phyloP scores from a whole-genome alignment of 31 red algal genomes.

The Asparagopsis taxiformis region DNA sequence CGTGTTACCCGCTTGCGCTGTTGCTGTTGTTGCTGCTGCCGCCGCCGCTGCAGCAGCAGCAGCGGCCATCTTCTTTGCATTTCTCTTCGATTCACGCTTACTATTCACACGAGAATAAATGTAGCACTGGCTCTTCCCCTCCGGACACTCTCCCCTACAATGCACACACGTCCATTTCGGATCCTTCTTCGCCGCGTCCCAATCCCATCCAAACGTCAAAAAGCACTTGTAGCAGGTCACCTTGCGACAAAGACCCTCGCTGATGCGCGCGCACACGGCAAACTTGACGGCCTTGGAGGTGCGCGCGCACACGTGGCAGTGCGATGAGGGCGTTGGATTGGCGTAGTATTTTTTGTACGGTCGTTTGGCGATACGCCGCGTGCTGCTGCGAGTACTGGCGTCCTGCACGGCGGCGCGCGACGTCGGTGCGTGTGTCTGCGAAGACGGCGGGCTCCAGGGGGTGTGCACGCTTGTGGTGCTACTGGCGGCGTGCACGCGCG shows the following conservation, averaged over 20 bases:
- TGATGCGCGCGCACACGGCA: constrained; percentile 45
- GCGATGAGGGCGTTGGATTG: constrained; percentile 50
- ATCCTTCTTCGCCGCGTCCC: constrained; percentile 16
- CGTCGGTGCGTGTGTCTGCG: too few species aligned
- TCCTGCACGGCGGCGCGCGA: too few species aligned
- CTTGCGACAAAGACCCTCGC: constrained; percentile 67
- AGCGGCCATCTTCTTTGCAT: not conserved
- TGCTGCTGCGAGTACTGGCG: too few species aligned
- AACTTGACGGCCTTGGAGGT: constrained; percentile 59
- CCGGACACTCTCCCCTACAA: constrained; percentile 48
- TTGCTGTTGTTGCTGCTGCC: not conserved
- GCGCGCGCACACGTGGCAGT: constrained; percentile 62
- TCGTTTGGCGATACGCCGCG: too few species aligned
- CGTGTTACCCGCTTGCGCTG: not conserved
- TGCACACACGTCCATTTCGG: constrained; percentile 60
- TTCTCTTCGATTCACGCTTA: constrained; percentile 7
- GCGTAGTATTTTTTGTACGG: constrained; percentile 67
- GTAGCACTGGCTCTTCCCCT: constrained; percentile 59
- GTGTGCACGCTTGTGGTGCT: too few species aligned
- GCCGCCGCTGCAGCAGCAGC: constrained; percentile 2
- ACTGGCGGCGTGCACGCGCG: not conserved
- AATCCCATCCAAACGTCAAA: constrained; percentile 69
- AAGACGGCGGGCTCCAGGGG: too few species aligned
- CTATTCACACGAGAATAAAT: constrained; percentile 61
- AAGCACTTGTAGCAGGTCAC: constrained; percentile 72